phyloP scores from a whole-genome alignment of 2,329 filamentous ascomycete species.

The Xylariales sp. region DNA sequence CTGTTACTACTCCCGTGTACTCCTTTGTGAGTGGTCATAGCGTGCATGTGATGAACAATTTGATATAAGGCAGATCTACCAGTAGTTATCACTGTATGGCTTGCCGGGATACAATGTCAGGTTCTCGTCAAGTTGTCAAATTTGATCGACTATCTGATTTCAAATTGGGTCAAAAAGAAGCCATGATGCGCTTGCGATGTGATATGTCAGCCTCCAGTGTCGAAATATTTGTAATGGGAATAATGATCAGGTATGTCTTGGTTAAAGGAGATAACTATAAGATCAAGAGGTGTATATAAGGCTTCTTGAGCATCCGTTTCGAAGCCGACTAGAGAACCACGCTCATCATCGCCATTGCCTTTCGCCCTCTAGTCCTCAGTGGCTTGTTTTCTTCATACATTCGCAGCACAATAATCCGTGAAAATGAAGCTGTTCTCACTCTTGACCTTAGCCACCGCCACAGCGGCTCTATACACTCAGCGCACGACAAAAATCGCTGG shows the following conservation, averaged over 20 bases:
- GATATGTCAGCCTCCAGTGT: not conserved
- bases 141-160: constrained; percentile 21
- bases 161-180: constrained; percentile 25
- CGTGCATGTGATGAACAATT: constrained; percentile 18
- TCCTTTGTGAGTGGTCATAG: not conserved
- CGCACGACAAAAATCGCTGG: constrained; percentile 36
- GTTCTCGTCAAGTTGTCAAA: not conserved
- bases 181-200: not conserved
- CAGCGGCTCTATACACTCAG: constrained; percentile 4
- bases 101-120: not conserved
- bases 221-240: constrained; percentile 24
- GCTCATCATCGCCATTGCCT: constrained; percentile 21
- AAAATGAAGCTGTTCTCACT: constrained; percentile 34
- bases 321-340: not conserved
- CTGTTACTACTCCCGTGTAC: not conserved
- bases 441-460: constrained; percentile 27
- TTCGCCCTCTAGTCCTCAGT: not conserved
- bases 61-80: constrained; percentile 18
- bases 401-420: constrained; percentile 5
- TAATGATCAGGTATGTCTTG: not conserved
- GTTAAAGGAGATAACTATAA: not conserved
- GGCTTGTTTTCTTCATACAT: constrained; percentile 6
- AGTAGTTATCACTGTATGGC: not conserved
- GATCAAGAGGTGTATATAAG: constrained; percentile 28
- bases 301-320: not conserved